phyloP scores from a whole-genome alignment of 2,329 filamentous ascomycete genomes.

The Ophiobolus disseminans region DNA sequence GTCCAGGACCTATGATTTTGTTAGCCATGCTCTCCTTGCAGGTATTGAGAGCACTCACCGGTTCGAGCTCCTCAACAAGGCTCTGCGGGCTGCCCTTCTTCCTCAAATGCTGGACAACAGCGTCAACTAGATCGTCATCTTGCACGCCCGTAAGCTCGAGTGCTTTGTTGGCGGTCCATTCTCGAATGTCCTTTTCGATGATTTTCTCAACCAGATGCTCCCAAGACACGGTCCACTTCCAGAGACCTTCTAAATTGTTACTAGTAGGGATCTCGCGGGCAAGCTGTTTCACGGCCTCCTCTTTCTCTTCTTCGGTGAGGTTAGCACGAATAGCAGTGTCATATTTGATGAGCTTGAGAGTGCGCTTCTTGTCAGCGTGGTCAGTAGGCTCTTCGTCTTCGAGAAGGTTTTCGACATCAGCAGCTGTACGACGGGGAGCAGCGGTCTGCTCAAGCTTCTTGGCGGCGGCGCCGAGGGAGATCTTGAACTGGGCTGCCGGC shows the following conservation, averaged over 20 bases:
- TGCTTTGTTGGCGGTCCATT: conserved; percentile 98
- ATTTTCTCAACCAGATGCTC: conserved; percentile 83
- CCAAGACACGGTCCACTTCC: conserved; percentile 94
- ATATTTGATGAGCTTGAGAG: conserved; percentile 63
- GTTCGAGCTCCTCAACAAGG: conserved; percentile 85
- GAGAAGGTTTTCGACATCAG: conserved; percentile 90
- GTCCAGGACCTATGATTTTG: conserved; percentile 72
- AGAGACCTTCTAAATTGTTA: conserved; percentile 83
- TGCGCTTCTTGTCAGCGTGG: conserved; percentile 71
- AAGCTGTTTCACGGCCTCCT: conserved; percentile 79
- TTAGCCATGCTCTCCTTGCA: conserved; percentile 44
- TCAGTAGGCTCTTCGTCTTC: conserved; percentile 85
- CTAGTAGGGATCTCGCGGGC: conserved; percentile 90
- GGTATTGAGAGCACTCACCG: conserved; percentile 63
- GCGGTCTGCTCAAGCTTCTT: conserved; percentile 70
- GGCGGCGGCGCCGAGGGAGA: conserved; percentile 85
- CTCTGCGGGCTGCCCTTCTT: conserved; percentile 76
- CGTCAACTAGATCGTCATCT: conserved; percentile 92
- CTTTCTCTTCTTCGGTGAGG: conserved; percentile 85
- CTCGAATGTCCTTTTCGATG: conserved; percentile 83
- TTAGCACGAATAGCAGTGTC: conserved; percentile 53
- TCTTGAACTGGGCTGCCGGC: conserved; percentile 80
- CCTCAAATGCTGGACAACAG: conserved; percentile 85
- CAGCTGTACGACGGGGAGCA: conserved; percentile 75
- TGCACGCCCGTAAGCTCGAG: conserved; percentile 96